These are phyloP conservation scores for Ilex asprella DNA, from an alignment of 257 asterid genomes.

Conservation along the genomic window DNA sequence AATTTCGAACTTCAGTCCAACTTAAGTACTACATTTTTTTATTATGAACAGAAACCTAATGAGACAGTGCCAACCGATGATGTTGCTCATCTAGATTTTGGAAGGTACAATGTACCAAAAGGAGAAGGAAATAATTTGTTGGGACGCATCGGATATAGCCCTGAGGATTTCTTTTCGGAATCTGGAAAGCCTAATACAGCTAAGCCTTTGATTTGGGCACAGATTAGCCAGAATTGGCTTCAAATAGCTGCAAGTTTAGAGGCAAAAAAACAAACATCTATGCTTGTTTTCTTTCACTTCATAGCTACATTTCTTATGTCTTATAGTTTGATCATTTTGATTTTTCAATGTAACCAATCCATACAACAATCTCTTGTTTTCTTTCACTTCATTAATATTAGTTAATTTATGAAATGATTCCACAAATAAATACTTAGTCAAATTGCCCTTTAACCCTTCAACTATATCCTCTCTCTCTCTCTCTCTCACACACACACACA, in stretches of 20 bases:
- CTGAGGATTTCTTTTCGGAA: slow-evolving; percentile 45
- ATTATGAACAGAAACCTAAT: slow-evolving; percentile 37
- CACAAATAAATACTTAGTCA: too few relatives aligned
- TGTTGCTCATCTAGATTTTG: slow-evolving; percentile 31
- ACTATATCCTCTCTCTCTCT: too few relatives aligned
- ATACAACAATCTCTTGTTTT: too few relatives aligned
- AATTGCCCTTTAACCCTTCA: too few relatives aligned
- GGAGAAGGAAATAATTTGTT: slow-evolving; percentile 32
- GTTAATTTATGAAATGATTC: too few relatives aligned
- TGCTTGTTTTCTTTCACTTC: too few relatives aligned
- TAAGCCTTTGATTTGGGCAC: slow-evolving; percentile 35
- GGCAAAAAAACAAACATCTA: slow-evolving; percentile 9
- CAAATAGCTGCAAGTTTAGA: slow-evolving; percentile 35
- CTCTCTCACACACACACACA: too few relatives aligned
- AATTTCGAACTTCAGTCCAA: neutral
- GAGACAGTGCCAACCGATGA: slow-evolving; percentile 27
- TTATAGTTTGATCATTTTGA: neutral
- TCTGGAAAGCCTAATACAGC: slow-evolving; percentile 29
- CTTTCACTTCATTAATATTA: too few relatives aligned
- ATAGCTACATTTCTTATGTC: too few relatives aligned
- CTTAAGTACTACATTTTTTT: neutral
- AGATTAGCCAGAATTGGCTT: slow-evolving; percentile 34
- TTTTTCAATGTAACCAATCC: neutral
- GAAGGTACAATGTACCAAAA: slow-evolving; percentile 38
- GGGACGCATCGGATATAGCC: slow-evolving; percentile 36